Conservation (phyloP, 1,284 basidiomycete genomes). For the Tylopilus sp. region DNA sequence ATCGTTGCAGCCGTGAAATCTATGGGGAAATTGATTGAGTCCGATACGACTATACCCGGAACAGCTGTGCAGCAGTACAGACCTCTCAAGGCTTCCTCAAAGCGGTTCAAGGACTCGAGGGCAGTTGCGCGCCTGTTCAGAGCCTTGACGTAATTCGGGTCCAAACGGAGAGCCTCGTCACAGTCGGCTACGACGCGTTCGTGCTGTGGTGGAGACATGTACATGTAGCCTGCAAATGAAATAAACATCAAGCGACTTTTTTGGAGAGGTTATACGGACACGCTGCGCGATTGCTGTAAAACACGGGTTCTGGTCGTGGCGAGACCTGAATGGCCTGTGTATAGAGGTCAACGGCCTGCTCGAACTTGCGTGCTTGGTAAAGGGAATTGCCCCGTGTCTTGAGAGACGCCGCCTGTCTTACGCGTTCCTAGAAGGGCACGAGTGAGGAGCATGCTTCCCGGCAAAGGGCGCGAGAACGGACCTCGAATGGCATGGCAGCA, state of each 20-base stretch:
- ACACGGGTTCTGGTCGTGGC: slow-evolving; percentile 91
- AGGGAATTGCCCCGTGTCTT: slow-evolving; percentile 93
- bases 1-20: slow-evolving; percentile 98
- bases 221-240: slow-evolving; percentile 84
- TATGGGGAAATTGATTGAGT: slow-evolving; percentile 40
- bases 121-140: slow-evolving; percentile 94
- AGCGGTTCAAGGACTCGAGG: slow-evolving; percentile 81
- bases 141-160: slow-evolving; percentile 93
- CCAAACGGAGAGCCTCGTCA: slow-evolving; percentile 88
- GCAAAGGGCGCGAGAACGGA: slow-evolving; percentile 33
- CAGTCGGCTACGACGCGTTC: slow-evolving; percentile 94
- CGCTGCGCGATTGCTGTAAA: slow-evolving; percentile 97
- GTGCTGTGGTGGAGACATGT: slow-evolving; percentile 87
- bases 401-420: slow-evolving; percentile 80
- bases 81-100: slow-evolving; percentile 86
- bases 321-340: slow-evolving; percentile 91
- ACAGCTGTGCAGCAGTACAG: slow-evolving; percentile 27
- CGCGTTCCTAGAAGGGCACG: slow-evolving; percentile 69
- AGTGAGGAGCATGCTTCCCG: slow-evolving; percentile 15
- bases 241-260: slow-evolving; percentile 11
- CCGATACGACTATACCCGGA: not conserved
- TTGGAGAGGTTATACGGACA: slow-evolving; percentile 64
- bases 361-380: slow-evolving; percentile 86
- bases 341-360: slow-evolving; percentile 87
- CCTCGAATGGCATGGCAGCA: slow-evolving; percentile 66